A percentile compares a stretch with the other conserved stretches of the same genome.
phyloP scores from a whole-genome alignment of 345 rosid species.

The Brassica juncea region DNA sequence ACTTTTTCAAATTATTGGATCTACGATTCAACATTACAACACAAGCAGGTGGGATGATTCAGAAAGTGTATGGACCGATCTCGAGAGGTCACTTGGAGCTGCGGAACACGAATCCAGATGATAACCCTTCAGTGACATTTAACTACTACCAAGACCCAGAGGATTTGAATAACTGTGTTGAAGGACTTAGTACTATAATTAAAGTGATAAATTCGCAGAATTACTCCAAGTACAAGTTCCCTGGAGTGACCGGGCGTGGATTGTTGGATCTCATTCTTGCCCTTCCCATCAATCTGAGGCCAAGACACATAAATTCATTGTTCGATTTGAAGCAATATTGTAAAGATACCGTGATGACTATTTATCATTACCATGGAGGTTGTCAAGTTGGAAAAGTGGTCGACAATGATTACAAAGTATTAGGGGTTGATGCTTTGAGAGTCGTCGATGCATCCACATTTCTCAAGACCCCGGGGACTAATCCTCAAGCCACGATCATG shows the following conservation, averaged over 20 bases:
- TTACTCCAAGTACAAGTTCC: constrained; percentile 51
- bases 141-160: constrained; percentile 70
- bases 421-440: constrained; percentile 54
- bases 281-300: constrained; percentile 63
- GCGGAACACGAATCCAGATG: constrained; percentile 8
- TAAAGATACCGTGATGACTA: constrained; percentile 57
- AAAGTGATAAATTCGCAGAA: constrained; percentile 49
- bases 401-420: constrained; percentile 52
- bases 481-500: constrained; percentile 75
- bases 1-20: neutral
- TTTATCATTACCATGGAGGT: constrained; percentile 77
- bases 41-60: neutral
- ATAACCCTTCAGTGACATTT: constrained; percentile 36
- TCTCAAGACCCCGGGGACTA: constrained; percentile 56
- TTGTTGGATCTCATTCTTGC: constrained; percentile 46
- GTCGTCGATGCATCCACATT: constrained; percentile 69
- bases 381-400: constrained; percentile 61
- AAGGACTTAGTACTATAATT: constrained; percentile 52
- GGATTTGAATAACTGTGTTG: constrained; percentile 55
- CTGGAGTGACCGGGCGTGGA: constrained; percentile 35
- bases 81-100: constrained; percentile 11
- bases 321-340: constrained; percentile 63
- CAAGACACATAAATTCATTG: constrained; percentile 43
- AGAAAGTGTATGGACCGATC: constrained; percentile 7
- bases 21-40: neutral